Percentiles rank a stretch among this genome's conserved stretches.
These are phyloP conservation scores for Tinospora cordifolia DNA, from an alignment of 164 flowering plant species.

Conservation along the genomic window DNA sequence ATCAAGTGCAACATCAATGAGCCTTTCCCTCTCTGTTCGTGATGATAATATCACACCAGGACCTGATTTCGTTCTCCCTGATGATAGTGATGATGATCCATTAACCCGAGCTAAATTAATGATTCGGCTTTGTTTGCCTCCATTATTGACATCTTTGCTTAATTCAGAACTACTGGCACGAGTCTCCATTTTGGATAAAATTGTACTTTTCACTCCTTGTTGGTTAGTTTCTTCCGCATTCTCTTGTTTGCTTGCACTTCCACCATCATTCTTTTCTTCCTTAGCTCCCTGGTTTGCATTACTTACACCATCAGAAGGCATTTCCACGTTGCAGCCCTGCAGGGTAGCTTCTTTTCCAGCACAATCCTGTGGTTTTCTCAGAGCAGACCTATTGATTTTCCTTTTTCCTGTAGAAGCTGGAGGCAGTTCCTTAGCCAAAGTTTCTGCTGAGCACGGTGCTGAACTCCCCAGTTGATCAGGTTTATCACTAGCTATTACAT, in stretches of 20 bases:
- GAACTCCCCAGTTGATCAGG: slow-evolving; percentile 7
- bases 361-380: slow-evolving; percentile 13
- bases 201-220: slow-evolving; percentile 11
- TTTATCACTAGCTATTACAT: slow-evolving; percentile 10
- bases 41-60: slow-evolving; percentile 27
- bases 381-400: slow-evolving; percentile 7
- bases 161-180: slow-evolving; percentile 24
- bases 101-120: slow-evolving; percentile 44
- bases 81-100: slow-evolving; percentile 18
- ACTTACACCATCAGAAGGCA: slow-evolving; percentile 16
- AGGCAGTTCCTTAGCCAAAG: slow-evolving; percentile 10
- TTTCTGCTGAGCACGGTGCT: slow-evolving; percentile 19
- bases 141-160: slow-evolving; percentile 25
- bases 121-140: slow-evolving; percentile 37
- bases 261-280: slow-evolving; percentile 13
- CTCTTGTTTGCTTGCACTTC: slow-evolving; percentile 11
- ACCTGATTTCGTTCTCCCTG: slow-evolving; percentile 22
- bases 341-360: slow-evolving; percentile 16
- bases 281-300: slow-evolving; percentile 17
- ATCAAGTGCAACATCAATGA: slow-evolving; percentile 25
- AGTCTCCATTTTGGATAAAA: slow-evolving; percentile 21
- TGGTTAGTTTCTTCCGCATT: slow-evolving; percentile 15
- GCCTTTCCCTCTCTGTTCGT: slow-evolving; percentile 31
- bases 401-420: slow-evolving; percentile 13
- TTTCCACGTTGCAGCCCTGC: slow-evolving; percentile 15